Evolutionary conservation across 1,284 basidiomycete species (phyloP), one percentile per base, ranked within the genome.

Genomic region (Thecaphora thlaspeos): DNA sequence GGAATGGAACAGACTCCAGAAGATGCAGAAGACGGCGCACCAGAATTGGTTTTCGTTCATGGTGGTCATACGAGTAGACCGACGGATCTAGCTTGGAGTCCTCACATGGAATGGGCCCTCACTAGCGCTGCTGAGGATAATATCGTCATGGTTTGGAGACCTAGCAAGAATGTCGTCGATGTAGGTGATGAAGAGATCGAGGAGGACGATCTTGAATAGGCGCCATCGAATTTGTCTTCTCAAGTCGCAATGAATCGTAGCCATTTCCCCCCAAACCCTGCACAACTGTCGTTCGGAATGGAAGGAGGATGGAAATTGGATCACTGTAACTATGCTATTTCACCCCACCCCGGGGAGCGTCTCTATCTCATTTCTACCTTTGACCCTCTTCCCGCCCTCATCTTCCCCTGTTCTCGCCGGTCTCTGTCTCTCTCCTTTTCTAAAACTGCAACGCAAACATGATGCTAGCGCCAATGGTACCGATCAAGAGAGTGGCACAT

Each of bases 1-100:
- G 94, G 94, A 1, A 86, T 88, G 46, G 95, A 98, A 79, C 94
- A 98, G 79, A 91, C 90, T 0, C 93, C 94, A 2, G 94, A 98
- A 69, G 94, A 98, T 75, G 90, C 91, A 46, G 95, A 98, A 79
- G 94, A 98, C 75, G 94, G 95, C 8, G 64, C 95, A 3, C 93
- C 94, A 2, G 76, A 77, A 42, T 48, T 77, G 9, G 55, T 77
- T 26, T 77, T 77, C 48, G 71, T 76, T 0, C 76, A 77, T 39
- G 76, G 76, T 19, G 76, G 76, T 2, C 76, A 77, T 46, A 77
- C 74, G 10, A 65, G 64, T 21, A 44, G 75, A 4, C 72, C 75
- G 12, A 74, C 75, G 1, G 76, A 77, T 55, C 46, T 77, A 4
- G 65, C 55, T 10, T 77, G 74, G 75, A 71, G 66, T 40, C 75